Evolutionary conservation across 2,329 filamentous ascomycete species (phyloP).

Genomic region (Aaosphaeria arxii): DNA sequence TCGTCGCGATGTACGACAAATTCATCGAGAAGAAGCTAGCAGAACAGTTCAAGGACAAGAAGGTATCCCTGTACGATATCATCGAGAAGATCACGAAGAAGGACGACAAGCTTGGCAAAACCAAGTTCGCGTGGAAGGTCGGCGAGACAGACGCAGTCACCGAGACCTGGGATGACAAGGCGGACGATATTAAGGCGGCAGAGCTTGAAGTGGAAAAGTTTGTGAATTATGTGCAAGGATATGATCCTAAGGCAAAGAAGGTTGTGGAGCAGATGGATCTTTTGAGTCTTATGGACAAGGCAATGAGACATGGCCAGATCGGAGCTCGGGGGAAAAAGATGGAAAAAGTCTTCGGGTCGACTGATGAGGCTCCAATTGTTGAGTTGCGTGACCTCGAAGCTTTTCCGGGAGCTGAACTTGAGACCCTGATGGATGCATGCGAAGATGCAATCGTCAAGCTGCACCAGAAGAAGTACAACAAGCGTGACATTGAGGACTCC

Average conservation of each 20-base stretch:
- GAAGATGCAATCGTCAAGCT: not conserved
- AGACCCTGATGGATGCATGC: not conserved
- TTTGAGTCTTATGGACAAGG: conserved; percentile 10
- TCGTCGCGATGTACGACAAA: conserved; percentile 8
- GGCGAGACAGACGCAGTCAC: not conserved
- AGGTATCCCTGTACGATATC: conserved; percentile 7
- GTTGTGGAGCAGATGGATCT: conserved; percentile 6
- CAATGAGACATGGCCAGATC: conserved; percentile 8
- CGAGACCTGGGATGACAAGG: conserved; percentile 5
- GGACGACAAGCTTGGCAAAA: conserved; percentile 4
- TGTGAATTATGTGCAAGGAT: conserved; percentile 8
- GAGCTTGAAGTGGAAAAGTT: conserved; percentile 9
- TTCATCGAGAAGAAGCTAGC: conserved; percentile 8
- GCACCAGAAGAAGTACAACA: not conserved
- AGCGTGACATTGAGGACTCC: not conserved
- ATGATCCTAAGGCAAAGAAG: conserved; percentile 6
- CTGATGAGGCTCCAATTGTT: not conserved
- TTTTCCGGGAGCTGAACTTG: not conserved
- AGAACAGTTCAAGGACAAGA: conserved; percentile 4
- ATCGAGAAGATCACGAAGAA: conserved; percentile 5
- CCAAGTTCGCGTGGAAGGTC: not conserved
- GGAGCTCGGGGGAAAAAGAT: conserved; percentile 7
- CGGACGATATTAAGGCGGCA: conserved; percentile 4
- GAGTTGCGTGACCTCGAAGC: not conserved
- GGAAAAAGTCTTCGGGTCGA: conserved; percentile 3